phyloP scores from a whole-genome alignment of 2,329 filamentous ascomycete genomes.

The Dactylellina haptotyla region DNA sequence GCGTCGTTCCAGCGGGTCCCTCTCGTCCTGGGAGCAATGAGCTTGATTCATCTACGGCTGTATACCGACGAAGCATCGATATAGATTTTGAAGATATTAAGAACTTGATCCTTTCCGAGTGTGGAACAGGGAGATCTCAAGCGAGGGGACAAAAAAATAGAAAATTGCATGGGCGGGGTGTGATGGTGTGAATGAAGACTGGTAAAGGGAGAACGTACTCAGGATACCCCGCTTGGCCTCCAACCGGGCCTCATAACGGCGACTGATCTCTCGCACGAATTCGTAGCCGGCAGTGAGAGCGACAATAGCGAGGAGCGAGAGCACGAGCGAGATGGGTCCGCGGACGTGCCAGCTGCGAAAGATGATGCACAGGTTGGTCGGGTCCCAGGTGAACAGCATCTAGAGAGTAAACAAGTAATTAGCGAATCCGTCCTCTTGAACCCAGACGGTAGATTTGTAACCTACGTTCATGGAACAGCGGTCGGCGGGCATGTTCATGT shows the following conservation, averaged over 20 bases:
- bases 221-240: conserved; percentile 64
- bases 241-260: conserved; percentile 76
- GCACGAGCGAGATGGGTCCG: conserved; percentile 76
- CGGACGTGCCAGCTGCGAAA: conserved; percentile 90
- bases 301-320: conserved; percentile 84
- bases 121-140: conserved; percentile 36
- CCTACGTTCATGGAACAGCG: conserved; percentile 57
- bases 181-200: neutral
- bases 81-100: conserved; percentile 1
- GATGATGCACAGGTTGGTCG: conserved; percentile 90
- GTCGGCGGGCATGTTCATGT: conserved; percentile 46
- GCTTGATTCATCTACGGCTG: conserved; percentile 62
- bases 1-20: conserved; percentile 11
- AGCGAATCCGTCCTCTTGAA: no score
- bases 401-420: conserved; percentile 61
- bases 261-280: conserved; percentile 78
- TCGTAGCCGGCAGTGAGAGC: conserved; percentile 92
- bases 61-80: conserved; percentile 15
- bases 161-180: conserved; percentile 10
- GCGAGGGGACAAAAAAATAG: conserved; percentile 41
- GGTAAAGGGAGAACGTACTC: conserved; percentile 19
- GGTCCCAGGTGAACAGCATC: conserved; percentile 99
- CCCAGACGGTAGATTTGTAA: no score
- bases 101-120: conserved; percentile 36
- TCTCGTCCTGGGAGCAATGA: conserved; percentile 68